Base-by-base conservation (phyloP, 257 asterid genomes). In the Nicotiana attenuata region DNA sequence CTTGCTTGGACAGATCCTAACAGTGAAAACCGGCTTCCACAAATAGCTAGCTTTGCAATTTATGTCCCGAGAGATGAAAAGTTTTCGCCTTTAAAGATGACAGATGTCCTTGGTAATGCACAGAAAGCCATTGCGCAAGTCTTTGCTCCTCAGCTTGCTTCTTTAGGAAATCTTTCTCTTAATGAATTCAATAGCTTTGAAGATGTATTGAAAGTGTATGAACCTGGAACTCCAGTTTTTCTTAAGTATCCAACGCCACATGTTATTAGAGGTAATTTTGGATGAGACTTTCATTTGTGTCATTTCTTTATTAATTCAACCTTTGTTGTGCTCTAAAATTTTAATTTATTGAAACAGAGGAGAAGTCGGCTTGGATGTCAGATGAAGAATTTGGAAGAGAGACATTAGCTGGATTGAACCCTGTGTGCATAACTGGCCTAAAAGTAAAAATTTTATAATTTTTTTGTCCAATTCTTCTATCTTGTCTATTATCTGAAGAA, bases 11-110 rank as follows among this genome's bases (percentile, higher is more conserved):
- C 83, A 83, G 86, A 83, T 78, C 80, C 76, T 20, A 24, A 61
- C 8, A 68, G 22, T 2, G 86, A 83, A 78, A 83, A 81, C 57
- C 77, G 83, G n/a, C 14, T 83, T 20, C 63, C 80, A 41, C 59
- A 59, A 8, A 59, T 59, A 7, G 65, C 65, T 3, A 59, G 65
- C 65, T 59, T 59, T 59, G 29, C 65, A 20, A 59, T 59, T 59
- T 20, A 59, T n/a, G 14, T n/a, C 28, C 29, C 65, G 10, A 20
- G 65, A 29, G 65, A 20, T 59, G 65, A 59, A 59, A 59, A 8
- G 5, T 59, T 59, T 20, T 59, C 29, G 1, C 29, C 65, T 3
- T 59, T 59, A 20, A 59, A 59, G 65, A 8, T 59, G 15, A n/a
- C 28, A 7, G 65, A 59, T 59, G 65, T 59, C 15, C 29, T 59